Conservation (phyloP, 225 moss, liverwort and hornwort species). For the Sphagnum tenellum region DNA sequence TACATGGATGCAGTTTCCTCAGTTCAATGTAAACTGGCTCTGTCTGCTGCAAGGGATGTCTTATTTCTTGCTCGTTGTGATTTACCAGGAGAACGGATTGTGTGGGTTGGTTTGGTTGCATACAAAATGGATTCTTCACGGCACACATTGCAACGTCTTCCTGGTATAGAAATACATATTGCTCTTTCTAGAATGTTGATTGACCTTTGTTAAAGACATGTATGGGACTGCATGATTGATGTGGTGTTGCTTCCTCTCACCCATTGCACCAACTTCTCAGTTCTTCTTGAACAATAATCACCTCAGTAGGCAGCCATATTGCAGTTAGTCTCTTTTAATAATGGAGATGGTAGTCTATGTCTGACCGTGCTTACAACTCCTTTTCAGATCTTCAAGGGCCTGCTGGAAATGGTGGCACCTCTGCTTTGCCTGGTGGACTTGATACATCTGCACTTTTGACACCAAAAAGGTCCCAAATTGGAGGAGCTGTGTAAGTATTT, state of each 20-base stretch:
- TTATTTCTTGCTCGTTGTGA: no score
- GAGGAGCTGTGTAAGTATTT: constrained; percentile 61
- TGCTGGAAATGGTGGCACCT: constrained; percentile 12
- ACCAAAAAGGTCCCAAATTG: constrained; percentile 41
- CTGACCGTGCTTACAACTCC: no score
- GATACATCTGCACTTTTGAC: constrained; percentile 39
- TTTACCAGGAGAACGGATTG: constrained; percentile 22
- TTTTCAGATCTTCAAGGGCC: constrained; percentile 14
- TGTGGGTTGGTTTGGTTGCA: constrained; percentile 41
- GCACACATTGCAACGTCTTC: constrained; percentile 37
- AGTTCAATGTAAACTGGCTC: no score
- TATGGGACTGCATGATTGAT: no score
- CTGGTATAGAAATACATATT: constrained; percentile 13
- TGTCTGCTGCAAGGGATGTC: no score
- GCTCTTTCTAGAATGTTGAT: no score
- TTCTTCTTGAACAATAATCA: no score
- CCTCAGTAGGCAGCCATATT: no score
- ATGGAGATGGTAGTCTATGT: no score
- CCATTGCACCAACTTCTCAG: no score
- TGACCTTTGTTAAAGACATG: background rate
- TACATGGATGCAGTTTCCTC: background rate
- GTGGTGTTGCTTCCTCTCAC: no score
- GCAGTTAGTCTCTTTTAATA: no score
- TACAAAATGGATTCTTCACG: constrained; percentile 46
- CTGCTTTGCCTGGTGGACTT: constrained; percentile 19